Conservation (phyloP, 2,329 filamentous ascomycete genomes). For the Fusarium burgessii region DNA sequence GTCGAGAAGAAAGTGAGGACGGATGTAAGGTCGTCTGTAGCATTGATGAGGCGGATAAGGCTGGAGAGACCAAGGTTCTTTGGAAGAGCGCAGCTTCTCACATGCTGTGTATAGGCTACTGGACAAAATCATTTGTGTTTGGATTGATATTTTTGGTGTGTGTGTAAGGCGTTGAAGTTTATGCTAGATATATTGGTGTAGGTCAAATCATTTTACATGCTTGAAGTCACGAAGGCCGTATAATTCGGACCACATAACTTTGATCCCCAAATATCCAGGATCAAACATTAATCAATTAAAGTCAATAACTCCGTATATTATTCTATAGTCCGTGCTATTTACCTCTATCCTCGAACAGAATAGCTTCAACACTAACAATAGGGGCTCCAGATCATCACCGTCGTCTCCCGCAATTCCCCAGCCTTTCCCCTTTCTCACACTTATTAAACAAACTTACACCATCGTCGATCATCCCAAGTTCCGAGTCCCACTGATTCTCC, state of each 20-base stretch:
- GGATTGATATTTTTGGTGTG: slow-evolving; percentile 1
- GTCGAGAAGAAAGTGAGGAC: slow-evolving; percentile 41
- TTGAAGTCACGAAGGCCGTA: background rate
- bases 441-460: slow-evolving; percentile 9
- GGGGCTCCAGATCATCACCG: background rate
- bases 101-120: background rate
- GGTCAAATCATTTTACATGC: background rate
- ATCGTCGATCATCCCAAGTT: background rate
- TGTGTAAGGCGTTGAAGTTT: background rate
- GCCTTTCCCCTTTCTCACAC: background rate
- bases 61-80: slow-evolving; percentile 40
- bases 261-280: background rate
- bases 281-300: background rate
- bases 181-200: background rate
- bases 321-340: background rate
- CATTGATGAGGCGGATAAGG: slow-evolving; percentile 50
- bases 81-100: slow-evolving; percentile 44
- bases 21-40: slow-evolving; percentile 49
- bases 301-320: background rate
- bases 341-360: background rate
- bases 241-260: background rate
- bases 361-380: background rate
- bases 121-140: background rate
- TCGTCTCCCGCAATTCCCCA: slow-evolving; percentile 15
- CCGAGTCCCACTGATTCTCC: slow-evolving; percentile 13